Evolutionary conservation across 805 yeast species (phyloP).

Genomic region (Pichia thaimueangensis): DNA sequence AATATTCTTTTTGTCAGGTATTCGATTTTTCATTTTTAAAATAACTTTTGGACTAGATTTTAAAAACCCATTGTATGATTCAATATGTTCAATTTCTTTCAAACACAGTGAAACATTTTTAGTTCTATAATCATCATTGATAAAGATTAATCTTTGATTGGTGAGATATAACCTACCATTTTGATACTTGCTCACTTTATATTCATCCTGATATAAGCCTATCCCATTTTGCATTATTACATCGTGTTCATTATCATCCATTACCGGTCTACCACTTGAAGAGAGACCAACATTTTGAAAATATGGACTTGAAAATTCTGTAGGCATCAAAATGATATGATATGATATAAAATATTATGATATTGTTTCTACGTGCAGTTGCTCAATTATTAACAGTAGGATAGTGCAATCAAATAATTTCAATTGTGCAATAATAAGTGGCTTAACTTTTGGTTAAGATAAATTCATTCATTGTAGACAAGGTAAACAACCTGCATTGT

Average conservation of each 20-base stretch:
- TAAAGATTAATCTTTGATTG: conserved; percentile 61
- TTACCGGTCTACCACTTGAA: conserved; percentile 29
- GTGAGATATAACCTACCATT: conserved; percentile 78
- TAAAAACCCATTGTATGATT: conserved; percentile 48
- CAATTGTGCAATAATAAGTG: too few species aligned
- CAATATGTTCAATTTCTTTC: conserved; percentile 17
- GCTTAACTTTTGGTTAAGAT: too few species aligned
- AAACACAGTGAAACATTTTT: conserved; percentile 15
- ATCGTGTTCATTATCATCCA: conserved; percentile 38
- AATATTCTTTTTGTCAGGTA: background rate
- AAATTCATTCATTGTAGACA: too few species aligned
- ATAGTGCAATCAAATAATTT: too few species aligned
- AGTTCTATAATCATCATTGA: conserved; percentile 31
- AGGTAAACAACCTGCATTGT: too few species aligned
- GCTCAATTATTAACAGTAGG: too few species aligned
- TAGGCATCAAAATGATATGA: conserved; percentile 1
- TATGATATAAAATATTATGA: too few species aligned
- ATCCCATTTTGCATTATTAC: conserved; percentile 47
- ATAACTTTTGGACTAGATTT: conserved; percentile 75
- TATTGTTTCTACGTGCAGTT: too few species aligned
- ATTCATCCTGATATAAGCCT: conserved; percentile 75
- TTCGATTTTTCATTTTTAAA: conserved; percentile 14
- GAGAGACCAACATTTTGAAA: conserved; percentile 24
- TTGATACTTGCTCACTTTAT: conserved; percentile 57
- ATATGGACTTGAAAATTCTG: conserved; percentile 4